Conservation (phyloP, 805 yeast species). For the Priceomyces medius region DNA sequence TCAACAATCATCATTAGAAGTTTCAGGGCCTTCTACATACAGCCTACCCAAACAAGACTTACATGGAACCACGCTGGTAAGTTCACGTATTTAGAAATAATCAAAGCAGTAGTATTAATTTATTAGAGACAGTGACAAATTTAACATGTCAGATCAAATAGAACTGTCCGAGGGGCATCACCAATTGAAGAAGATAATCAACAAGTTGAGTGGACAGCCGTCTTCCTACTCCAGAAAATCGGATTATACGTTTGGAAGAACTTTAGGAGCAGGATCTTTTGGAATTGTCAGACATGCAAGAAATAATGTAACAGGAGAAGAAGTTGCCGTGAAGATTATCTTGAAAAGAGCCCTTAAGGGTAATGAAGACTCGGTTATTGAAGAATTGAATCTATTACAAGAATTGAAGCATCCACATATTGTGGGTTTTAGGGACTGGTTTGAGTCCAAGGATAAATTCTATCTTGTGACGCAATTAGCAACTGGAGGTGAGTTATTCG, state of each 20-base stretch:
- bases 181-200: constrained; percentile 39
- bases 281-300: constrained; percentile 87
- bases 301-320: constrained; percentile 48
- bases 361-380: constrained; percentile 71
- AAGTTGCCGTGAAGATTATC: constrained; percentile 88
- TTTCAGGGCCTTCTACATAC: too few species aligned
- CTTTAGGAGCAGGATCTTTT: constrained; percentile 93
- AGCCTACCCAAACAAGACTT: too few species aligned
- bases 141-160: neutral
- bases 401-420: constrained; percentile 78
- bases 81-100: too few species aligned
- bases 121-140: too few species aligned
- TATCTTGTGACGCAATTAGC: constrained; percentile 93
- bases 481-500: constrained; percentile 94
- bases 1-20: too few species aligned
- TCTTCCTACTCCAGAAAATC: constrained; percentile 62
- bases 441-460: constrained; percentile 87
- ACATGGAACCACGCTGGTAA: too few species aligned
- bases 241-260: constrained; percentile 73
- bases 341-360: constrained; percentile 82
- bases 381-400: constrained; percentile 71
- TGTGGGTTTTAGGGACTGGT: constrained; percentile 89
- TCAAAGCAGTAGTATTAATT: too few species aligned
- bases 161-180: constrained; percentile 11
- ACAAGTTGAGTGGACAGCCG: constrained; percentile 72